Evolutionary conservation across 1,284 basidiomycete genomes (phyloP), one percentile per base, ranked within the genome.

Genomic region (Rhizoctonia solani): DNA sequence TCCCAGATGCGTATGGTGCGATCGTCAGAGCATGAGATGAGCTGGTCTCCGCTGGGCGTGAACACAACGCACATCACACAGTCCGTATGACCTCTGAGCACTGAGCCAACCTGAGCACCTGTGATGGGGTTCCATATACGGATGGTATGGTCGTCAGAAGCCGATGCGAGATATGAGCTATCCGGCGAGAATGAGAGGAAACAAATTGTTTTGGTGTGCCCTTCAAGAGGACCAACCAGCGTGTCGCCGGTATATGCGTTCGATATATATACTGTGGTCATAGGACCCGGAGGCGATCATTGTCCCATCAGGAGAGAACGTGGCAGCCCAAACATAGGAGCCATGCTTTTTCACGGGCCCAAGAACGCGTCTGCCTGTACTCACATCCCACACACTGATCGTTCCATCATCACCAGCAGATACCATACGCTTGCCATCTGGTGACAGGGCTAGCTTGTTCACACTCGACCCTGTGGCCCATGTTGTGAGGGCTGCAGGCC

Each of bases 1-100:
- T 80, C 78, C 77, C 79, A 80, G 29, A 79, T 71, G 69, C 79
- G 79, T 65, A 80, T 71, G 34, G 78, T 80, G 73, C 77, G 79
- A 70, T 80, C 79, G 16, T 79, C 70, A 27, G 72, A 74, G 2
- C 79, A 79, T 2, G 74, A 75, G 27, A 79, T 74, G n/a, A 80
- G 71, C 14, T 21, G 69, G 54, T 77, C 74, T 14, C 79, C 79
- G 66, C 80, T 79, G 14, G 79, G 78, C 14, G 76, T 75, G 72
- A 80, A 80, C 21, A 72, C 73, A 63, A 81, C 79, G 2, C 74
- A 77, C 70, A 80, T 79, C 68, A 81, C 79, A 59, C 74, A 76
- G 70, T 79, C 78, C 66, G 76, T 77, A 72, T 81, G 79, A 4
- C 75, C 75, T 71, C 76, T 77, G 54, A 80, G 74, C 16, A 52